Evolutionary conservation across 163 green algal species (phyloP).

Genomic region (Coccomyxa subellipsoidea): DNA sequence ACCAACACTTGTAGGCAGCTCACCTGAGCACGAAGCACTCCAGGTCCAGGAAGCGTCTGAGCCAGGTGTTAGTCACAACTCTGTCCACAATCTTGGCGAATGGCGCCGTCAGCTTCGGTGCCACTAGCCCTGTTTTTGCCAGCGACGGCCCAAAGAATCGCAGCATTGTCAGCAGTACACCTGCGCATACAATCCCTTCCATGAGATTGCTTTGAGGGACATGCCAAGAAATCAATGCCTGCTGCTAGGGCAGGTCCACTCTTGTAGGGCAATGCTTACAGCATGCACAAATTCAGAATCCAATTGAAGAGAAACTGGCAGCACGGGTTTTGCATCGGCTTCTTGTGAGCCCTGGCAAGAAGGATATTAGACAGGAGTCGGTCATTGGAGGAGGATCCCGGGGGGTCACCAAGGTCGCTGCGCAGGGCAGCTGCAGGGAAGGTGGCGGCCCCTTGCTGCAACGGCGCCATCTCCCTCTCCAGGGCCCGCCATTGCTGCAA

Average conservation of each 20-base stretch:
- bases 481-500: constrained; percentile 64
- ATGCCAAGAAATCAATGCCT: not conserved
- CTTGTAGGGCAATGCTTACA: no score
- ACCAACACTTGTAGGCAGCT: no score
- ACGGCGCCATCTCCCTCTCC: constrained; percentile 64
- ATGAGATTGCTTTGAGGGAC: not conserved
- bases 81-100: constrained; percentile 67
- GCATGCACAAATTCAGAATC: no score
- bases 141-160: constrained; percentile 53
- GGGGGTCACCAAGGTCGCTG: constrained; percentile 22
- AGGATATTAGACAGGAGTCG: not conserved
- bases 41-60: constrained; percentile 80
- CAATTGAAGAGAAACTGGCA: no score
- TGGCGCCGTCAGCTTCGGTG: constrained; percentile 56
- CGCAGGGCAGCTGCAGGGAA: constrained; percentile 76
- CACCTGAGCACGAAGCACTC: constrained; percentile 84
- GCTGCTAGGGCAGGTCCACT: not conserved
- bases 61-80: constrained; percentile 77
- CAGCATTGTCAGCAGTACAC: constrained; percentile 57
- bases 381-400: not conserved
- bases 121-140: constrained; percentile 47
- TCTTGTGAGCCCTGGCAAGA: no score
- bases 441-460: constrained; percentile 63
- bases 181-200: no score
- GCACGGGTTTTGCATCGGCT: no score